Base-by-base conservation (phyloP, 2,329 filamentous ascomycete species). In the Fusarium newnesense region DNA sequence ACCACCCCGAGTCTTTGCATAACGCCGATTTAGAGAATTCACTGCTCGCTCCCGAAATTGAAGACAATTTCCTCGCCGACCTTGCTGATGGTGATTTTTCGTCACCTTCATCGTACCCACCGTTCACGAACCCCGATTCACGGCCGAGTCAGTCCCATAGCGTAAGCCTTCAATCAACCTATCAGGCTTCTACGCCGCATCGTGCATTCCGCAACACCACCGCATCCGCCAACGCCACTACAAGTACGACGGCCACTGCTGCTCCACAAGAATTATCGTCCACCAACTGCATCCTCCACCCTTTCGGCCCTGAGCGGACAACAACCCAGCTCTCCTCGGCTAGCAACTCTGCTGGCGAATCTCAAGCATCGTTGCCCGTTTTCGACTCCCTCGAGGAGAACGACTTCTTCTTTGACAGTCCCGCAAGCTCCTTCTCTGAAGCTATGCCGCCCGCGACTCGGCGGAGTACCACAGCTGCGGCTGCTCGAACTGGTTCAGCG, bases 31-130 rank as follows among this genome's bases (percentile, higher is more conserved):
- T 69, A 30, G 47, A 66, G 21, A 54, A 73, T 36, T 50, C 58
- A 30, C 47, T 73, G 24, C 30, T 49, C 12, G 37, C 54, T 30
- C 44, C 62, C 39, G 60, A 65, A 56, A 43, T 72, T 44, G 77
- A 80, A 30, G 75, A 80, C 44, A 62, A 71, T 21, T 76, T 75
- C 40, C 68, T 83, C 26, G 60, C 59, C 44, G 72, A 66, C n/a
- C 60, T 83, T 32, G 67, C 74, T 44, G 76, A 79, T 43, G 67
- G 66, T 57, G 76, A 81, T 19, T 81, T 81, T 60, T 83, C 81
- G 15, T 83, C 82, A 5, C 81, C 81, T 28, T 82, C 82, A 26
- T 77, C 71, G 19, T 83, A 83, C 56, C 80, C 81, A 9, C 70
- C 77, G 43, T 79, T 82, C 66, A 73, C 67, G 19, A 64, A 67